phyloP scores from a whole-genome alignment of 225 moss, liverwort and hornwort genomes.

The Physcomitrium patens region DNA sequence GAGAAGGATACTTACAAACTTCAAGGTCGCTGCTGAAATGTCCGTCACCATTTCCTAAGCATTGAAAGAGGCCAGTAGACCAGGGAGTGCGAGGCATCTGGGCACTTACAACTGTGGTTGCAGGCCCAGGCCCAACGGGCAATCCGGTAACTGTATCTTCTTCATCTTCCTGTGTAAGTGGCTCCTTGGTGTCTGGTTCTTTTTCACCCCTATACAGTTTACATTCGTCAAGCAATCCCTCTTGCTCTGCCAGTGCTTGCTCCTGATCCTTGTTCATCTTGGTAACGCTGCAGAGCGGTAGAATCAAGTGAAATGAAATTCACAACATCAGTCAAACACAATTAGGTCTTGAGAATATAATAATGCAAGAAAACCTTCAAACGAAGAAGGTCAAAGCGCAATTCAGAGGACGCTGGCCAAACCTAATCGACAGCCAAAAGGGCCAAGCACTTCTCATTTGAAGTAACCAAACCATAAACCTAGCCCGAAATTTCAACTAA shows the following conservation, averaged over 20 bases:
- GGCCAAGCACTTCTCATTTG: too few species aligned
- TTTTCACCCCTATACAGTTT: slow-evolving; percentile 77
- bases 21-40: slow-evolving; percentile 85
- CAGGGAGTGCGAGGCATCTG: slow-evolving; percentile 63
- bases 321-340: background rate
- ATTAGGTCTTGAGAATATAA: too few species aligned
- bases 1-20: slow-evolving; percentile 72
- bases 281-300: slow-evolving; percentile 9
- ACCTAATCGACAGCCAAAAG: too few species aligned
- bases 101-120: slow-evolving; percentile 49
- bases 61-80: slow-evolving; percentile 71
- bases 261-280: slow-evolving; percentile 54
- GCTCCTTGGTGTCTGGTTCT: slow-evolving; percentile 74
- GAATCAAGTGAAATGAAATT: background rate
- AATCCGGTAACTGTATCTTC: slow-evolving; percentile 47
- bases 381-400: too few species aligned
- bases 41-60: slow-evolving; percentile 75
- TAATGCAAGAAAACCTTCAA: too few species aligned
- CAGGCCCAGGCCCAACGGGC: slow-evolving; percentile 50
- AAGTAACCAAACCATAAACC: too few species aligned
- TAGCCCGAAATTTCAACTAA: too few species aligned
- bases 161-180: slow-evolving; percentile 31
- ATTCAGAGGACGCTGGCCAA: too few species aligned
- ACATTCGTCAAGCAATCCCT: slow-evolving; percentile 52
- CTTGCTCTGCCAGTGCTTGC: slow-evolving; percentile 61